Evolutionary conservation across 1,284 basidiomycete species (phyloP).

Genomic region (Vanrija humicola): DNA sequence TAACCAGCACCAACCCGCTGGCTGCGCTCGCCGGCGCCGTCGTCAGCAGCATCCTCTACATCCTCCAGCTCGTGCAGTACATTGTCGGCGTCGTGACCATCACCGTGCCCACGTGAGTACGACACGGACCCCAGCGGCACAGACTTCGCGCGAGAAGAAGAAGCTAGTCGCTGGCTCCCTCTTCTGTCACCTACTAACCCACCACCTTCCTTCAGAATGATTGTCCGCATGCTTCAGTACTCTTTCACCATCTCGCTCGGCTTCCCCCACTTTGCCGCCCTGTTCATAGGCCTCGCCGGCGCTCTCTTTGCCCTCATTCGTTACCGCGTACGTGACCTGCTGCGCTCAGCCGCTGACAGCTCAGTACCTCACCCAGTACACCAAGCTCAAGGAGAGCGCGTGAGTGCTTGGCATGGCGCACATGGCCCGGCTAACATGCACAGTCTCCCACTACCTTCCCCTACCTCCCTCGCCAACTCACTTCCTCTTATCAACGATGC

Average conservation of each 20-base stretch:
- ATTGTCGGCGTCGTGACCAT: slow-evolving; percentile 73
- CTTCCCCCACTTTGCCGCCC: slow-evolving; percentile 77
- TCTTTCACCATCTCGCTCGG: slow-evolving; percentile 84
- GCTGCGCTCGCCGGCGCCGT: slow-evolving; percentile 73
- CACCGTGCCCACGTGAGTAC: slow-evolving; percentile 60
- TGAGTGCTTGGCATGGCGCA: slow-evolving; percentile 18
- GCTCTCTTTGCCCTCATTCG: slow-evolving; percentile 77
- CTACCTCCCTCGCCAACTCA: slow-evolving; percentile 28
- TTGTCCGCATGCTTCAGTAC: slow-evolving; percentile 67
- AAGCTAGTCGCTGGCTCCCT: not conserved
- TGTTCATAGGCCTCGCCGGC: slow-evolving; percentile 64
- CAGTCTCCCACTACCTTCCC: slow-evolving; percentile 34
- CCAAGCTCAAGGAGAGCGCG: slow-evolving; percentile 79
- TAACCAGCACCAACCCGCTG: slow-evolving; percentile 55
- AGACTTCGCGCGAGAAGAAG: not conserved
- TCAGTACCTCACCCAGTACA: slow-evolving; percentile 53
- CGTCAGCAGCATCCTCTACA: slow-evolving; percentile 77
- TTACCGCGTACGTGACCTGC: slow-evolving; percentile 67
- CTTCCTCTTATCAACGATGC: slow-evolving; percentile 24
- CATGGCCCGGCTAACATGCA: not conserved
- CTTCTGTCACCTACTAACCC: slow-evolving; percentile 47
- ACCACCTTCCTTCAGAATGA: slow-evolving; percentile 49
- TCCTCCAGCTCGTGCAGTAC: slow-evolving; percentile 68
- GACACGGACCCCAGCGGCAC: too few relatives aligned
- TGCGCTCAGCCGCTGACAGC: slow-evolving; percentile 10